These are phyloP conservation scores for Sporothrix protearum DNA, from an alignment of 2,329 filamentous ascomycete genomes.

Conservation along the genomic window DNA sequence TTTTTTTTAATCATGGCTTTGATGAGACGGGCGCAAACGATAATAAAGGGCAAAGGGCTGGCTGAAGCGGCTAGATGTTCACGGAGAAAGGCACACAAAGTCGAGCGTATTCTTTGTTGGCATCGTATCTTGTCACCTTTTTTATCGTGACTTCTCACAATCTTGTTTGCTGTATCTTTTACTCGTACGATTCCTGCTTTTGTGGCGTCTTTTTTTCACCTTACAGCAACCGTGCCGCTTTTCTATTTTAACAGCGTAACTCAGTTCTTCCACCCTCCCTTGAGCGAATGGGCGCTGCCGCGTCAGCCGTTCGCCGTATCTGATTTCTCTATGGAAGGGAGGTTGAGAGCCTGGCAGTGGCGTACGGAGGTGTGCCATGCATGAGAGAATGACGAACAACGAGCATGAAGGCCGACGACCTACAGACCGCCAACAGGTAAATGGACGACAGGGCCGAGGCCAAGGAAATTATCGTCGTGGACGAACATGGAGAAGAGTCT, in stretches of 20 bases:
- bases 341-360: too few relatives aligned
- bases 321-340: background rate
- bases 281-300: background rate
- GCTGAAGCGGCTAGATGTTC: background rate
- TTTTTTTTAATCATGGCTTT: background rate
- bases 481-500: background rate
- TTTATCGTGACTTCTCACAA: background rate
- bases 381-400: background rate
- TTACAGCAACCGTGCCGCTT: background rate
- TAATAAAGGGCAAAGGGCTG: too few relatives aligned
- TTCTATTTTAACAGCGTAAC: background rate
- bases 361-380: background rate
- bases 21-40: background rate
- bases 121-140: background rate
- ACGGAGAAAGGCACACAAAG: background rate
- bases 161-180: background rate
- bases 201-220: background rate
- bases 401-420: background rate
- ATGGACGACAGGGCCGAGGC: background rate
- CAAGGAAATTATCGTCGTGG: background rate
- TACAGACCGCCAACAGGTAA: background rate
- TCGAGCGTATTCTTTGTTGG: background rate
- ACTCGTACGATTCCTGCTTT: slow-evolving; percentile 1
- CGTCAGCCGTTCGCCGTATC: background rate
- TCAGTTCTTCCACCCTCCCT: background rate